phyloP scores from a whole-genome alignment of 177 flowering plant genomes.

The Vitis hybrid region DNA sequence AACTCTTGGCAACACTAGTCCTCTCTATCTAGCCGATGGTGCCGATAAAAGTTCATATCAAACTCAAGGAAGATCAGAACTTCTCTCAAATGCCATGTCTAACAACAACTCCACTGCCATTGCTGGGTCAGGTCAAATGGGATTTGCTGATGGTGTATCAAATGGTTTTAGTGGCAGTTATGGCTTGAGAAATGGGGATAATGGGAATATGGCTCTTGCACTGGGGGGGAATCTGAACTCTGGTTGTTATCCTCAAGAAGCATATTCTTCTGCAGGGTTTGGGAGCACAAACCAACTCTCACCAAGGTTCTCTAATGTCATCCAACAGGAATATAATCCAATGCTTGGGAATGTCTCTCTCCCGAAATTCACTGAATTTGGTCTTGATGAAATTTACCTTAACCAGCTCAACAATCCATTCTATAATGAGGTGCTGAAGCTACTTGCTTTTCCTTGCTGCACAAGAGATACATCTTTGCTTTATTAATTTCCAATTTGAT shows the following conservation, averaged over 20 bases:
- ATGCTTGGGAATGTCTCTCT: neutral
- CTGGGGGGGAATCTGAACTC: neutral
- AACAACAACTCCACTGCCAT: too few relatives aligned
- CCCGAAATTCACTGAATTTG: neutral
- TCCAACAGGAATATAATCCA: neutral
- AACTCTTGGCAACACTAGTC: slow-evolving; percentile 1
- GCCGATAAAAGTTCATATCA: neutral
- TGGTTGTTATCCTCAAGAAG: neutral
- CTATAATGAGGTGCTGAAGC: neutral
- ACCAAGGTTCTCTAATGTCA: neutral
- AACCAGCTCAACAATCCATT: neutral
- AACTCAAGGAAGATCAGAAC: neutral
- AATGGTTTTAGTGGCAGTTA: too few relatives aligned
- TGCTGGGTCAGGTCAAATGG: too few relatives aligned
- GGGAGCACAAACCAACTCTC: neutral
- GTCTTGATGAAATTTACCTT: neutral
- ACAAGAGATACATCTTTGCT: too few relatives aligned
- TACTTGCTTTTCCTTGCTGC: too few relatives aligned
- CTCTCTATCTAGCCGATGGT: slow-evolving; percentile 1
- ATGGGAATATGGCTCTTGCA: neutral
- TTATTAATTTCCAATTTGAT: too few relatives aligned
- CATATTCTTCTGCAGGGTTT: neutral
- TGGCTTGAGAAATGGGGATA: too few relatives aligned
- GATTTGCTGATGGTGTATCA: too few relatives aligned
- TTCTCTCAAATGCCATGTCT: neutral